Conservation (phyloP, 208 protist genomes). For the Acanthamoeba healyi region DNA sequence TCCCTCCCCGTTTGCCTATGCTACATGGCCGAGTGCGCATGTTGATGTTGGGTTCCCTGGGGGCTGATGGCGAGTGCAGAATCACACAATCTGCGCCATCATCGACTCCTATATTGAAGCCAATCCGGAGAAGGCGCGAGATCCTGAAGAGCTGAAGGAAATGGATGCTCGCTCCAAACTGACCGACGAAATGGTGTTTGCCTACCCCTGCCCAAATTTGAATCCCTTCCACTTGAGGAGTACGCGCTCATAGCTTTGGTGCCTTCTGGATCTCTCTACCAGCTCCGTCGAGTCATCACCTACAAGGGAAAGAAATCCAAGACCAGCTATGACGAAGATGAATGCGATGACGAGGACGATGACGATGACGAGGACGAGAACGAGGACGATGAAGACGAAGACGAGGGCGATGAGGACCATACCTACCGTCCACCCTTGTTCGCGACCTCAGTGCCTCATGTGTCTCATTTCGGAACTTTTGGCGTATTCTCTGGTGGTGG, state of each 20-base stretch:
- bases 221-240: background rate
- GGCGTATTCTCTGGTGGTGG: background rate
- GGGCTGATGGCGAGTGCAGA: background rate
- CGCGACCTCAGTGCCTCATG: background rate
- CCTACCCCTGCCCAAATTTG: background rate
- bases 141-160: slow-evolving; percentile 73
- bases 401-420: slow-evolving; percentile 38
- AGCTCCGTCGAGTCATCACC: slow-evolving; percentile 14
- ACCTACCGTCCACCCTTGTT: background rate
- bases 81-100: slow-evolving; percentile 76
- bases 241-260: background rate
- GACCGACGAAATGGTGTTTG: slow-evolving; percentile 79
- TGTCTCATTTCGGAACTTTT: background rate
- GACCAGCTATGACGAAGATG: background rate
- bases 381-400: background rate
- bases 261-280: background rate
- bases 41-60: background rate
- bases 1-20: no score
- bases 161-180: slow-evolving; percentile 82
- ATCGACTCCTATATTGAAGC: slow-evolving; percentile 75
- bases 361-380: slow-evolving; percentile 72
- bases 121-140: slow-evolving; percentile 73
- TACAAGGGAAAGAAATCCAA: slow-evolving; percentile 22
- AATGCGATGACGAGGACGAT: background rate
- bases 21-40: no score